These are phyloP conservation scores for Chrysoporthe deuterocubensis DNA, from an alignment of 2,329 filamentous ascomycete genomes.

Conservation along the genomic window DNA sequence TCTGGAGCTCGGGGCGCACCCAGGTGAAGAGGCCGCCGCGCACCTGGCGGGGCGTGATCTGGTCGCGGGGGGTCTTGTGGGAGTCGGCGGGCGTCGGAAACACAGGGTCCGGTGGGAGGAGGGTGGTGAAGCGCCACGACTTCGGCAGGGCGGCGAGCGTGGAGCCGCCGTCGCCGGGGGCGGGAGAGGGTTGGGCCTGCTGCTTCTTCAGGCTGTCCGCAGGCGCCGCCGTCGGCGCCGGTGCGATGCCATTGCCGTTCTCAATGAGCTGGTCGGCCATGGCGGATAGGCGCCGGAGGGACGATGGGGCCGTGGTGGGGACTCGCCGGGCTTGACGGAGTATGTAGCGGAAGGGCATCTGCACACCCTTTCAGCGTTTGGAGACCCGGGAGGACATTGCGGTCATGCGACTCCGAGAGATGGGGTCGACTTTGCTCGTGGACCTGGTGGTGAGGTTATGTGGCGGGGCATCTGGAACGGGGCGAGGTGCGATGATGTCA, in stretches of 20 bases:
- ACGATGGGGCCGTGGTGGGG: not conserved
- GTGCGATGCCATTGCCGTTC: slow-evolving; percentile 22
- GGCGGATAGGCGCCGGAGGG: slow-evolving; percentile 14
- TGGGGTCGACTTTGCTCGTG: not conserved
- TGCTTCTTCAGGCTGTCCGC: slow-evolving; percentile 17
- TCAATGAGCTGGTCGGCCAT: slow-evolving; percentile 26
- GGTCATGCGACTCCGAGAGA: not conserved
- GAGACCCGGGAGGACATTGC: not conserved
- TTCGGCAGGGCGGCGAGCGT: slow-evolving; percentile 63
- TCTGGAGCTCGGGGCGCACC: slow-evolving; percentile 77
- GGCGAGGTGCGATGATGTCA: too few relatives aligned
- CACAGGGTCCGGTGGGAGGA: slow-evolving; percentile 73
- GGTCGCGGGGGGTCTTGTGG: slow-evolving; percentile 76
- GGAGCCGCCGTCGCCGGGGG: slow-evolving; percentile 38
- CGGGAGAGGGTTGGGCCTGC: not conserved
- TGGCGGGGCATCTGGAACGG: too few relatives aligned
- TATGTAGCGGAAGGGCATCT: slow-evolving; percentile 24
- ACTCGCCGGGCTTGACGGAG: slow-evolving; percentile 22
- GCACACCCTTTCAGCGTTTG: not conserved
- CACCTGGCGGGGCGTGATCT: slow-evolving; percentile 81
- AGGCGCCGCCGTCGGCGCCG: slow-evolving; percentile 11
- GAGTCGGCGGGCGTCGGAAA: slow-evolving; percentile 83
- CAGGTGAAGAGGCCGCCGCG: slow-evolving; percentile 86
- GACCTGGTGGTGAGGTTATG: not conserved
- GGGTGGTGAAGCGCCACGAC: slow-evolving; percentile 67